Evolutionary conservation across 2,329 filamentous ascomycete genomes (phyloP).

Genomic region (Calonectria honghensis): DNA sequence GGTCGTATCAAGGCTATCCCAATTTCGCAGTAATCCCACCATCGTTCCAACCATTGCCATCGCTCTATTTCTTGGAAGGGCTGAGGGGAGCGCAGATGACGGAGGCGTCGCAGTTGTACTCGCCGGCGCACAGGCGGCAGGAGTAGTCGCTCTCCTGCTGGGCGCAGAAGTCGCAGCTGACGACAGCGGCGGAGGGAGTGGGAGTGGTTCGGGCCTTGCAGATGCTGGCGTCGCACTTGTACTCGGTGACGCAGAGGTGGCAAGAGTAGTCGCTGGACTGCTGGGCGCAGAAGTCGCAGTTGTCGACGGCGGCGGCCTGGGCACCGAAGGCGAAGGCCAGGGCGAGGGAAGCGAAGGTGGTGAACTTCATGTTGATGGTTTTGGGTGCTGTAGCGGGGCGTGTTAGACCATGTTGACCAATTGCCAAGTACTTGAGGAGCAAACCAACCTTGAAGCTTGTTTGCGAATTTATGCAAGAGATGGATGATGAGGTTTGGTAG

Average conservation of each 20-base stretch:
- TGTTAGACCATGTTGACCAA: neutral
- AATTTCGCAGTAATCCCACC: neutral
- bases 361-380: slow-evolving; percentile 15
- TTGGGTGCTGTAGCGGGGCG: neutral
- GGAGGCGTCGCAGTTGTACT: slow-evolving; percentile 16
- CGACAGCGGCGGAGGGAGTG: neutral
- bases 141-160: slow-evolving; percentile 16
- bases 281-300: slow-evolving; percentile 20
- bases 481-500: neutral
- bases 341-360: slow-evolving; percentile 3
- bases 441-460: neutral
- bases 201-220: neutral
- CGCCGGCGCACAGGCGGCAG: slow-evolving; percentile 15
- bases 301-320: slow-evolving; percentile 17
- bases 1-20: slow-evolving; percentile 3
- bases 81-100: no score
- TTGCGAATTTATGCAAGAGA: neutral
- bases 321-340: neutral
- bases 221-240: slow-evolving; percentile 22
- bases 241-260: slow-evolving; percentile 15
- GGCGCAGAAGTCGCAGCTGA: slow-evolving; percentile 16
- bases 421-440: neutral
- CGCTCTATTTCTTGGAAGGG: neutral
- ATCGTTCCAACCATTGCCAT: neutral
- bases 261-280: slow-evolving; percentile 22